Base-by-base conservation (phyloP, 2,329 filamentous ascomycete species). In the Cytospora schulzeri region DNA sequence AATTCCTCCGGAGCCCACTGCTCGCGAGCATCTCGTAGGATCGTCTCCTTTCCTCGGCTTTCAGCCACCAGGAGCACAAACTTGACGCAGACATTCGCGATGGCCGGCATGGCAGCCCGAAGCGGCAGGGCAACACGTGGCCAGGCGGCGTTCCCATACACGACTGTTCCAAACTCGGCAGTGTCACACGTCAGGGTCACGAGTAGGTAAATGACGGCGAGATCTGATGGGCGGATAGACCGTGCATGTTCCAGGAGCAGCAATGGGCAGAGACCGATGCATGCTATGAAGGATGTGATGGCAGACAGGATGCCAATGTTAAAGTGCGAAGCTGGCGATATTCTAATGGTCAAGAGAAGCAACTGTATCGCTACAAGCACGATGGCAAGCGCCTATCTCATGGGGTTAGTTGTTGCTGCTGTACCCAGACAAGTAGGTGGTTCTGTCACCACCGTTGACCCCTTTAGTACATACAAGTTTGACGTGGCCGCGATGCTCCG, bases 1-100 rank as follows among this genome's bases (percentile, higher is more conserved):
- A 57, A 64, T 17, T 73, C 70, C 57, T 76, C 74, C 6, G 71
- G 68, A 11, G 73, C 70, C 24, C 60, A 26, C 28, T 62, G 28
- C 19, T 54, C 54, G n/a, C 63, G 54, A 5, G 38, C 17, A 3
- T 66, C 63, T 38, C 63, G 57, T 26, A 72, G 26, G 2, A 63
- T 51, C 1, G 51, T 11, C 3, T 58, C 52, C 53, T 74, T 74
- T 29, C 58, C 41, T 4, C 53, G 55, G 50, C 60, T 68, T 38
- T 75, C 73, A 2, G 68, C 41, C 2, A 57, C 38, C 11, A 73
- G 33, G 9, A 73, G 45, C 35, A 41, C 35, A 41, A 41, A 41
- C 35, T 41, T 41, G 12, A 69, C 17, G 15, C 35, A 41, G 35
- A 41, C 19, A 19, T 41, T 19, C 35, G 35, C 35, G 35, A 41